A percentile compares a stretch with the other conserved stretches of the same genome.
Conservation (phyloP, 192 early-diverging fungal genomes). For the Backusella tarrabulga region DNA sequence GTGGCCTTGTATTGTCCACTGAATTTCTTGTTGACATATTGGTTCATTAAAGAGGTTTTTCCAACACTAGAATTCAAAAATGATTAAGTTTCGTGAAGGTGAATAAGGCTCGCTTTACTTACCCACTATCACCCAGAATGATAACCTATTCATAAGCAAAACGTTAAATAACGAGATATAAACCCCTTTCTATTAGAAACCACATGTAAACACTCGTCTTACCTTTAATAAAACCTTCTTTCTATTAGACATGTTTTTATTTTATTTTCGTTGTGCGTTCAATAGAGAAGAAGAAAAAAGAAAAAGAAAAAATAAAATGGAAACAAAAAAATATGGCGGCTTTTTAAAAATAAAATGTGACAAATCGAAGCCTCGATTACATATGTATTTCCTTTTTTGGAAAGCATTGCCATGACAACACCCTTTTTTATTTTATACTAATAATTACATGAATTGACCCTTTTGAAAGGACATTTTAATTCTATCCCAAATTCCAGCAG, state of each 20-base stretch:
- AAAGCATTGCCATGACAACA: background rate
- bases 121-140: slow-evolving; percentile 85
- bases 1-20: slow-evolving; percentile 98
- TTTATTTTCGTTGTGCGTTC: background rate
- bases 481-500: slow-evolving; percentile 56
- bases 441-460: slow-evolving; percentile 21
- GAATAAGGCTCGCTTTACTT: slow-evolving; percentile 16
- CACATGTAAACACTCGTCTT: background rate
- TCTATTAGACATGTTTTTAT: background rate
- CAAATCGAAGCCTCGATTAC: background rate
- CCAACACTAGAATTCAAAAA: slow-evolving; percentile 63
- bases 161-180: background rate
- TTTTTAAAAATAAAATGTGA: background rate
- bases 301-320: background rate
- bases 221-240: slow-evolving; percentile 33
- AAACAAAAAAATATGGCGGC: background rate
- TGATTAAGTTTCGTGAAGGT: background rate
- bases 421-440: background rate
- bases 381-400: background rate
- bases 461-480: slow-evolving; percentile 33
- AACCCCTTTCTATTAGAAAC: too few relatives aligned
- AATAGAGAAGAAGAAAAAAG: background rate
- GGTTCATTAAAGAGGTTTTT: slow-evolving; percentile 99
- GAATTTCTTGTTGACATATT: slow-evolving; percentile 98
- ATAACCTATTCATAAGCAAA: slow-evolving; percentile 53